Evolutionary conservation across 2,329 filamentous ascomycete genomes (phyloP).

Genomic region (Cercospora nicotianae): DNA sequence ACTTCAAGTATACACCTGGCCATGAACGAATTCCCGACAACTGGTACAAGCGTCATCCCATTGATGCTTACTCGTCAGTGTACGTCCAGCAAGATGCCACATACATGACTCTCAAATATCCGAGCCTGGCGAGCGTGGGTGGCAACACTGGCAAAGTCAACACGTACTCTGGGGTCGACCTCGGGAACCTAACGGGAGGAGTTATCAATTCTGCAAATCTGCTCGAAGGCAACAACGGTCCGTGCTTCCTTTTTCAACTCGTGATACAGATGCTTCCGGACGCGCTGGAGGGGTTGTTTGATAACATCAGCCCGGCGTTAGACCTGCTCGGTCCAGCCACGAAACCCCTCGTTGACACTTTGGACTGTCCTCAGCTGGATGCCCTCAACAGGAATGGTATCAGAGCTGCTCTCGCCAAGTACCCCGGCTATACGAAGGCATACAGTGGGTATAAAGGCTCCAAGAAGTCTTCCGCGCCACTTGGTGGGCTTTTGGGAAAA

Average conservation of each 20-base stretch:
- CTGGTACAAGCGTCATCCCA: slow-evolving; percentile 24
- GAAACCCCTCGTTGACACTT: slow-evolving; percentile 1
- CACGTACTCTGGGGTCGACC: slow-evolving; percentile 30
- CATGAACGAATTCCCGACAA: slow-evolving; percentile 23
- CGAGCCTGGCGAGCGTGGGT: slow-evolving; percentile 20
- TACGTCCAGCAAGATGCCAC: slow-evolving; percentile 19
- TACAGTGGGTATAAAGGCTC: background rate
- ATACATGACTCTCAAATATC: slow-evolving; percentile 14
- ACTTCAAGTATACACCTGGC: slow-evolving; percentile 22
- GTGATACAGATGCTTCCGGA: slow-evolving; percentile 13
- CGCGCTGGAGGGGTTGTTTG: slow-evolving; percentile 5
- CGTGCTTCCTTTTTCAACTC: slow-evolving; percentile 24
- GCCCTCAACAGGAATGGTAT: background rate
- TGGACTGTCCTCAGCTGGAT: slow-evolving; percentile 2
- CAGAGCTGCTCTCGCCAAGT: background rate
- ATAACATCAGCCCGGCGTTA: background rate
- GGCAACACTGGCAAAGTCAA: slow-evolving; percentile 28
- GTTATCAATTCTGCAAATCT: slow-evolving; percentile 24
- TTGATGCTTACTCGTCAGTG: slow-evolving; percentile 7
- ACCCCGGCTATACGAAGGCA: background rate
- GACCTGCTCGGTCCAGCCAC: slow-evolving; percentile 8
- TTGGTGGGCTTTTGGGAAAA: background rate
- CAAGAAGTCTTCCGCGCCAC: background rate
- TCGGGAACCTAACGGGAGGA: slow-evolving; percentile 36
- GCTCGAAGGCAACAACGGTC: slow-evolving; percentile 19